A percentile compares a stretch with the other conserved stretches of the same genome.
Evolutionary conservation across 2,329 filamentous ascomycete genomes (phyloP).

Genomic region (Xylariaceae sp.): DNA sequence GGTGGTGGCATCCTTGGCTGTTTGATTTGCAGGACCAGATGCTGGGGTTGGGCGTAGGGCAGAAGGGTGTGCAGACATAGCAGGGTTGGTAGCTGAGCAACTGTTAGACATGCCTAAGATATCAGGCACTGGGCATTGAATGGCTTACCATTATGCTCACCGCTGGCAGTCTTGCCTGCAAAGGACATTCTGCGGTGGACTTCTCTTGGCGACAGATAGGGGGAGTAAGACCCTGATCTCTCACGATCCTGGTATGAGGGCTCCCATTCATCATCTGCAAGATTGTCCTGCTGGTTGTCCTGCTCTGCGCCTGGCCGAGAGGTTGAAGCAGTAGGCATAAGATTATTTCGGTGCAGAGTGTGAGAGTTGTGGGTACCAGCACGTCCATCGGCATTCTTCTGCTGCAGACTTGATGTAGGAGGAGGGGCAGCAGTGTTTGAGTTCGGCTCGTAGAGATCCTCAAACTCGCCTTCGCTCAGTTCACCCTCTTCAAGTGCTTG

Average conservation of each 20-base stretch:
- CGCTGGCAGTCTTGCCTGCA: conserved; percentile 14
- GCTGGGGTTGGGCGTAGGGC: not conserved
- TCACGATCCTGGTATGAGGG: conserved; percentile 37
- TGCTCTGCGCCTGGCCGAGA: conserved; percentile 22
- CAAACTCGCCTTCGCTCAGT: conserved; percentile 66
- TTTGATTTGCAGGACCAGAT: not conserved
- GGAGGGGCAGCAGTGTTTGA: conserved; percentile 9
- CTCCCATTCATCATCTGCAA: conserved; percentile 27
- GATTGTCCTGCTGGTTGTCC: conserved; percentile 24
- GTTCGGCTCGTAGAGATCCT: conserved; percentile 53
- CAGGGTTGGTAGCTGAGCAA: conserved; percentile 4
- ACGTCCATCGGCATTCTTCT: conserved; percentile 30
- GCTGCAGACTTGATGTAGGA: conserved; percentile 14
- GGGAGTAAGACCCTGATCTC: conserved; percentile 52
- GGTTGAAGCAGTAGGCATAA: conserved; percentile 21
- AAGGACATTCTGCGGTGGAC: conserved; percentile 30
- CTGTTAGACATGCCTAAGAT: not conserved
- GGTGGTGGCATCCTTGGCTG: not conserved
- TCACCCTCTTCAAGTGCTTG: conserved; percentile 66
- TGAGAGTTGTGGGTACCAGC: conserved; percentile 33
- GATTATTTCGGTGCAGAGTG: conserved; percentile 23
- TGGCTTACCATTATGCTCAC: conserved; percentile 24
- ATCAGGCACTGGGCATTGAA: not conserved
- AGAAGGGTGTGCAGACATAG: conserved; percentile 3
- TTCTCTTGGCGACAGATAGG: conserved; percentile 50